Evolutionary conservation across 306 rosid species (phyloP).

Genomic region (Cucurbita pepo): DNA sequence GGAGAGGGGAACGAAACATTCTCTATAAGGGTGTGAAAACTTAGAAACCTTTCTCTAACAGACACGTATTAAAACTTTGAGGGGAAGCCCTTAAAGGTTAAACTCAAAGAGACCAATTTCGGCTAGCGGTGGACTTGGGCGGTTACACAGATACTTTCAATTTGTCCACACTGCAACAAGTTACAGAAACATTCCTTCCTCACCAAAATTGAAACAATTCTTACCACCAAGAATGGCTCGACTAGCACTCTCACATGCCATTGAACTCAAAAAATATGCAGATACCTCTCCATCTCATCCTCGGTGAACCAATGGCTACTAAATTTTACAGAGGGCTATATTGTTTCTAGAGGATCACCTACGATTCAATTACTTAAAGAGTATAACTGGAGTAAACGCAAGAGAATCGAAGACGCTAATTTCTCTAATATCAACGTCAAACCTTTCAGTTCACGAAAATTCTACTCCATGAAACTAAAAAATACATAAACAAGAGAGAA

Average conservation of each 20-base stretch:
- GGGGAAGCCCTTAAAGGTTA: no score
- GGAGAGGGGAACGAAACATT: no score
- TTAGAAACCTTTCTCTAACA: no score
- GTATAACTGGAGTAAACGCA: background rate
- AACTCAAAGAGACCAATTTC: no score
- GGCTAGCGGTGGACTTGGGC: no score
- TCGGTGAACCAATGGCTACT: background rate
- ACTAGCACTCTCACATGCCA: background rate
- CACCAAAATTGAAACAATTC: background rate
- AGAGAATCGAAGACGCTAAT: background rate
- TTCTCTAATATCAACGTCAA: background rate
- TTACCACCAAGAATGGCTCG: background rate
- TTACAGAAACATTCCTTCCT: background rate
- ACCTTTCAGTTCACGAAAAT: background rate
- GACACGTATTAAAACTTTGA: no score
- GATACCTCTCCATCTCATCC: background rate
- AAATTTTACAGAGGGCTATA: background rate
- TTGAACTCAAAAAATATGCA: background rate
- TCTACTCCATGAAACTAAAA: background rate
- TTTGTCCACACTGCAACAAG: background rate
- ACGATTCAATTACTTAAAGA: background rate
- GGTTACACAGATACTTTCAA: background rate
- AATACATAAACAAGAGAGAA: background rate
- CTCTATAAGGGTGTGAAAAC: no score
- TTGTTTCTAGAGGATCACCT: background rate